Percentiles rank a stretch among this genome's conserved stretches.
phyloP scores from a whole-genome alignment of 192 early-diverging fungal species.

The Gaertneriomyces sp. region DNA sequence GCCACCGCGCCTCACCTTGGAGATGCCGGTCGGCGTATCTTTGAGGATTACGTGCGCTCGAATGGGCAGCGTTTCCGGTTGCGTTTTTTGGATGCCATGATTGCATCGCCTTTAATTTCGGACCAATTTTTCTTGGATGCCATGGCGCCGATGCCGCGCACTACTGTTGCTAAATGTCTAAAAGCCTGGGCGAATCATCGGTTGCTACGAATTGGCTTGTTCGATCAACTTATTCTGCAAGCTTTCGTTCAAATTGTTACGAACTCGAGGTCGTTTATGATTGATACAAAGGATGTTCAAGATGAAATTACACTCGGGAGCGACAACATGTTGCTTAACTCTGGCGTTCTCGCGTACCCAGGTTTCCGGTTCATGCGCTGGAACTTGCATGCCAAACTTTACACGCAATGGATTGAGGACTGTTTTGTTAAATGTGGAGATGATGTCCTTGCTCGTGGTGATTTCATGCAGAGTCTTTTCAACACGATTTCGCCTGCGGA shows the following conservation, averaged over 20 bases:
- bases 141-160: background rate
- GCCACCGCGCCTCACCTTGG: background rate
- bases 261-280: background rate
- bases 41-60: background rate
- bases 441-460: constrained; percentile 1
- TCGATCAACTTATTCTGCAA: background rate
- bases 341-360: background rate
- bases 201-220: background rate
- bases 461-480: background rate
- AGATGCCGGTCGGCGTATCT: background rate
- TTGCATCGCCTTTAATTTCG: background rate
- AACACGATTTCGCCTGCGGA: background rate
- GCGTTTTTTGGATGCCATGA: background rate
- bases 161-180: background rate
- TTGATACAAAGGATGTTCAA: background rate
- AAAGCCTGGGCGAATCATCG: background rate
- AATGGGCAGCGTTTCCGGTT: background rate
- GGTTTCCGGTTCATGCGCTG: background rate
- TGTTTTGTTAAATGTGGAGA: background rate
- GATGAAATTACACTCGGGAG: background rate
- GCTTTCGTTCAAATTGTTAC: background rate
- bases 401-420: constrained; percentile 3
- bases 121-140: background rate
- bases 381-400: background rate
- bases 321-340: background rate